phyloP scores from a whole-genome alignment of 2,329 filamentous ascomycete genomes.

The Talaromyces verruculosus region DNA sequence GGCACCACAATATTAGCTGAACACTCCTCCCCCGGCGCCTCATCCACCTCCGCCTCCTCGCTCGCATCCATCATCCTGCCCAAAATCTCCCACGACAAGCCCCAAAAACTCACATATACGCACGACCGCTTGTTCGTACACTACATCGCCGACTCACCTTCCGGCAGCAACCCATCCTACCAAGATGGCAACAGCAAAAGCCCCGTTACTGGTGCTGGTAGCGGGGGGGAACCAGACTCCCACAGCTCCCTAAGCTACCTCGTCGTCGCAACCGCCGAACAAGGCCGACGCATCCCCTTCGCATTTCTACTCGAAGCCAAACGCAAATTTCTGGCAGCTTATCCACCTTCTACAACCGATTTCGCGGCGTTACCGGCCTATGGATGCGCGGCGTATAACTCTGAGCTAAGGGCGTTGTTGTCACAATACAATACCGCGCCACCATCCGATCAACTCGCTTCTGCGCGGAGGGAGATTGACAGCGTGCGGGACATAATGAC shows the following conservation, averaged over 20 bases:
- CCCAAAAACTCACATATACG: conserved; percentile 91
- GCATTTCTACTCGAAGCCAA: conserved; percentile 90
- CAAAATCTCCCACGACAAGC: conserved; percentile 77
- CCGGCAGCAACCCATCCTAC: conserved; percentile 39
- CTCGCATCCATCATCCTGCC: conserved; percentile 93
- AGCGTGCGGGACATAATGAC: conserved; percentile 93
- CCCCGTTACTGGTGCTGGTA: not conserved
- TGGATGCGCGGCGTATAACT: conserved; percentile 85
- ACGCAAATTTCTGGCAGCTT: conserved; percentile 75
- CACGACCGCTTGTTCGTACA: conserved; percentile 92
- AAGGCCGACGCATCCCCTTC: conserved; percentile 87
- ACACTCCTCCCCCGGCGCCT: conserved; percentile 82
- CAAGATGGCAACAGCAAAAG: conserved; percentile 8
- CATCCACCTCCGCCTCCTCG: conserved; percentile 79
- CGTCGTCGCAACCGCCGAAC: conserved; percentile 76
- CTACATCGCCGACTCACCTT: conserved; percentile 84
- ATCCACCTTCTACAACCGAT: conserved; percentile 65
- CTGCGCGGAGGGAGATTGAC: conserved; percentile 86
- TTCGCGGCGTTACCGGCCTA: conserved; percentile 81
- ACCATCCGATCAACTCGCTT: conserved; percentile 76
- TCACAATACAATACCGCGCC: conserved; percentile 78
- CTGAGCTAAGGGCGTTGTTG: conserved; percentile 72
- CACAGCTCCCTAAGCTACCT: conserved; percentile 87
- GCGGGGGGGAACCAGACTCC: conserved; percentile 35
- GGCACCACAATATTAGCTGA: conserved; percentile 90